phyloP scores from a whole-genome alignment of 768 basidiomycete species.

The Mycena amicta region DNA sequence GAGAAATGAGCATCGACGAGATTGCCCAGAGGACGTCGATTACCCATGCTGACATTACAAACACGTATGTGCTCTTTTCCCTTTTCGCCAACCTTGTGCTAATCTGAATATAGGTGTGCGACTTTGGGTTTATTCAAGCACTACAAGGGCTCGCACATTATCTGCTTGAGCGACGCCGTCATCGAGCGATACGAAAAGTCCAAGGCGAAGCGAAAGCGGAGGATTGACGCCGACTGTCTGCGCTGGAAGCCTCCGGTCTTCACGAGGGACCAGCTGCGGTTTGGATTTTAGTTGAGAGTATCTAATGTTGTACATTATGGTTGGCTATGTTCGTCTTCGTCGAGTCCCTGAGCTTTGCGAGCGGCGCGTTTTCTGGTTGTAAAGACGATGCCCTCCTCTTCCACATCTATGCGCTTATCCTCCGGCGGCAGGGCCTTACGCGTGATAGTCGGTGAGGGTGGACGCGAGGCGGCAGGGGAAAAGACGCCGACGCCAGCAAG shows the following conservation, averaged over 20 bases:
- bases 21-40: conserved; percentile 95
- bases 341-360: background rate
- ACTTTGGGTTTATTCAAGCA: conserved; percentile 94
- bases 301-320: conserved; percentile 12
- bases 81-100: conserved; percentile 17
- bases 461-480: conserved; percentile 68
- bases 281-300: conserved; percentile 52
- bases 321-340: background rate
- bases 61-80: conserved; percentile 72
- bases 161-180: conserved; percentile 88
- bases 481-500: conserved; percentile 74
- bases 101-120: conserved; percentile 76
- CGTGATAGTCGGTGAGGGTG: conserved; percentile 63
- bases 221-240: conserved; percentile 79
- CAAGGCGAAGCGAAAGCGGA: conserved; percentile 72
- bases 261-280: conserved; percentile 85
- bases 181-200: conserved; percentile 89
- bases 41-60: conserved; percentile 95
- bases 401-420: conserved; percentile 22
- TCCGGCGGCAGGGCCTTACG: conserved; percentile 35
- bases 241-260: conserved; percentile 97
- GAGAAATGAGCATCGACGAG: conserved; percentile 91
- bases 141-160: conserved; percentile 92
- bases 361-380: background rate
- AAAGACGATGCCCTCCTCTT: conserved; percentile 17